phyloP scores from a whole-genome alignment of 345 rosid genomes.

The Citrus medica region DNA sequence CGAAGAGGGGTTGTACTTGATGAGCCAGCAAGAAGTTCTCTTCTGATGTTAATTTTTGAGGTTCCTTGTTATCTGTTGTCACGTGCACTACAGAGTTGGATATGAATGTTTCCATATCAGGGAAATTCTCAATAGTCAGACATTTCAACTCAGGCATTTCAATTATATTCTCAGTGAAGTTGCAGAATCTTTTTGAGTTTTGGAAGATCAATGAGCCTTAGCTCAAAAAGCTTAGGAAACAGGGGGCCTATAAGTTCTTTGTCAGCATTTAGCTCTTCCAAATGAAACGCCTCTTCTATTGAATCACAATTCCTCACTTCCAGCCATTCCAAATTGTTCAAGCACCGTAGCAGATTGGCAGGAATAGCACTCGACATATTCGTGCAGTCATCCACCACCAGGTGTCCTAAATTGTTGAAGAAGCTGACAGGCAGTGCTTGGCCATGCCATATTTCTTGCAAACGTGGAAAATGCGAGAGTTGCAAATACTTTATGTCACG shows the following conservation, averaged over 20 bases:
- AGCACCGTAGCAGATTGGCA: background rate
- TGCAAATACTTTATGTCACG: rapidly evolving
- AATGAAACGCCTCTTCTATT: background rate
- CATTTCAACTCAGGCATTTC: background rate
- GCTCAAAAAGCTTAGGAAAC: rapidly evolving
- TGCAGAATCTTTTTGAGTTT: background rate
- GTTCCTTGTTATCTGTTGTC: no score
- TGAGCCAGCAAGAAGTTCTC: no score
- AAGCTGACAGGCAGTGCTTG: no score
- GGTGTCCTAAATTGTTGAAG: rapidly evolving
- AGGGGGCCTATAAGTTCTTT: background rate
- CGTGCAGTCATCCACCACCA: no score
- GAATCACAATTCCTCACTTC: background rate
- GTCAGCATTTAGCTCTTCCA: no score
- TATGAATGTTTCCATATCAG: background rate
- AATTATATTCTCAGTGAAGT: background rate
- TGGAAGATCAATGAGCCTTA: background rate
- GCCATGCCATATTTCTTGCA: no score
- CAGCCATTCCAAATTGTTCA: background rate
- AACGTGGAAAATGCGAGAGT: no score
- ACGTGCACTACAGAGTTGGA: background rate
- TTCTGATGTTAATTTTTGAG: no score
- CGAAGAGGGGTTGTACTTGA: background rate
- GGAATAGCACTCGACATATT: background rate
- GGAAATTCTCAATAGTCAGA: background rate